These are phyloP conservation scores for Miscanthus lutarioriparius DNA, from an alignment of 176 grass and related monocot species.

Conservation along the genomic window DNA sequence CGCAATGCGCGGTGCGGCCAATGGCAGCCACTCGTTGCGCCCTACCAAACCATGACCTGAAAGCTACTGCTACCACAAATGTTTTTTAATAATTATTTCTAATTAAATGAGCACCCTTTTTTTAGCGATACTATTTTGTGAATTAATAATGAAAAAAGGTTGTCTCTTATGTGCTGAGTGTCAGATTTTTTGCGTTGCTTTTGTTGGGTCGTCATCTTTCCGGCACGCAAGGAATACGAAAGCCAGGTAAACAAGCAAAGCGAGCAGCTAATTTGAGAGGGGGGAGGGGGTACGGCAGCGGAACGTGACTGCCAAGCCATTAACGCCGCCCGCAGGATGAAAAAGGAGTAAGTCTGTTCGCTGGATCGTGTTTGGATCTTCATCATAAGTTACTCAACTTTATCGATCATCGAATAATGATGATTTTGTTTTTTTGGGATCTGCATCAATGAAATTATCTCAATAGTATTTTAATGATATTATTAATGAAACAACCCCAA, in stretches of 20 bases:
- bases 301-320: constrained; percentile 33
- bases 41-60: constrained; percentile 23
- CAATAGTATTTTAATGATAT: no score
- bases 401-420: no score
- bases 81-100: neutral
- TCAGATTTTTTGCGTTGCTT: neutral
- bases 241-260: constrained; percentile 31
- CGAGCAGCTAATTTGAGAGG: neutral
- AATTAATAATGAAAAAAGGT: neutral
- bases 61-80: constrained; percentile 24
- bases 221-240: constrained; percentile 31
- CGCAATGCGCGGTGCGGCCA: neutral
- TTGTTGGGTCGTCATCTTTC: constrained; percentile 18
- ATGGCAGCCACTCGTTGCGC: constrained; percentile 9
- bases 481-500: no score
- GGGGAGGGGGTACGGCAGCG: neutral
- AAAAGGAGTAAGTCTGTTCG: no score
- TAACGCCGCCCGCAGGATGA: no score
- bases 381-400: no score
- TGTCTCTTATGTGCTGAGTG: neutral
- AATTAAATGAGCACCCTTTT: neutral
- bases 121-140: neutral
- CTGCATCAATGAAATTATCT: no score
- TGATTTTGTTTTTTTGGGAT: no score
- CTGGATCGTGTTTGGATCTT: no score